Evolutionary conservation across 306 rosid genomes (phyloP), one percentile per base, ranked within the genome.

Genomic region (Glycyrrhiza uralensis): DNA sequence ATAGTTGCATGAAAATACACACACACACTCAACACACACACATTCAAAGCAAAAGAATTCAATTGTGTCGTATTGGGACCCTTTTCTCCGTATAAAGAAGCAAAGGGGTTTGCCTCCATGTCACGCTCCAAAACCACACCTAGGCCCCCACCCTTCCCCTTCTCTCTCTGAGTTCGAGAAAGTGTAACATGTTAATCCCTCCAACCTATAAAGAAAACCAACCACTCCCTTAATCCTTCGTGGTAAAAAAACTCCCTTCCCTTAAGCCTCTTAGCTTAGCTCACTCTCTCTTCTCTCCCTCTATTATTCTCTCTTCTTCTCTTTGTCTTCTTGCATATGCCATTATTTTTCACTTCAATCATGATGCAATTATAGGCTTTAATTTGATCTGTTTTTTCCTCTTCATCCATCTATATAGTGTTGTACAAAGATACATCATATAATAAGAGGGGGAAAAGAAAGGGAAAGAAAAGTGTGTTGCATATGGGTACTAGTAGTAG

Each of bases 171-270:
- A 79, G 71, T 84, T 81, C 88, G 82, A 84, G 85, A 86, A 86
- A 87, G 89, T 79, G 74, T 61, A 80, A 72, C 82, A 81, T 83
- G 81, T n/a, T 86, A 86, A 87, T 84, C 93, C 85, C 81, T 90
- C 96, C 79, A 67, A 76, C 91, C 90, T 90, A 88, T 90, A 90
- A 90, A 90, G 91, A 87, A 83, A 87, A 80, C 91, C 90, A 80
- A 69, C 78, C 83, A 72, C 76, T 46, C 72, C 85, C 80, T 58
- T 52, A 81, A 69, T 56, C 75, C 82, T 71, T 42, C 77, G 79
- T 65, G 66, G 85, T 76, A 68, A 72, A 76, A 75, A 72, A 12
- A 6, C 6, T 38, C 22, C 64, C n/a, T 9, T 35, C 9, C 41
- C 6, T 7, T 35, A 1, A 7, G 9, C 6, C 23, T 22, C 50